A percentile compares a stretch with the other conserved stretches of the same genome.
phyloP scores from a whole-genome alignment of 805 yeast species.

The Starmerella potacharoeniae region DNA sequence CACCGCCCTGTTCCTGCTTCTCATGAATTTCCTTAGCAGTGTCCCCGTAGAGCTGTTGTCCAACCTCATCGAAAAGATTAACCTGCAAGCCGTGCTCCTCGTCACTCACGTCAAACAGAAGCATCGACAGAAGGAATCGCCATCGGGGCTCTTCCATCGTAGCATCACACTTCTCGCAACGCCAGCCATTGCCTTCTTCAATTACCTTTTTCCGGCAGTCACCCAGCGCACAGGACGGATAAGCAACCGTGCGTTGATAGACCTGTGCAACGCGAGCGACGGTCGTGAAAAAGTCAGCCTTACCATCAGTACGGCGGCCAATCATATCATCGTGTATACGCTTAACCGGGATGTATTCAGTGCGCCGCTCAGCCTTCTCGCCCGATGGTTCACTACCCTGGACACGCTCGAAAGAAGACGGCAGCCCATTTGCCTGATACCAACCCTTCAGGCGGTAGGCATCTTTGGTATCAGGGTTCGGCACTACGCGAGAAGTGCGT shows the following conservation, averaged over 20 bases:
- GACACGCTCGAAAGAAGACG: slow-evolving; percentile 4
- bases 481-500: slow-evolving; percentile 59
- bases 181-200: slow-evolving; percentile 65
- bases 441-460: slow-evolving; percentile 86
- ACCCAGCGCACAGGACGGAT: slow-evolving; percentile 75
- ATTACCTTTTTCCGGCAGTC: slow-evolving; percentile 77
- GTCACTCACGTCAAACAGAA: slow-evolving; percentile 69
- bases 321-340: slow-evolving; percentile 55
- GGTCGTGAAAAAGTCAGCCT: slow-evolving; percentile 64
- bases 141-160: slow-evolving; percentile 57
- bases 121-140: slow-evolving; percentile 67
- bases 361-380: slow-evolving; percentile 35
- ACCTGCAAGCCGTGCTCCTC: slow-evolving; percentile 45
- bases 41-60: slow-evolving; percentile 50
- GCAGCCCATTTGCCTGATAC: slow-evolving; percentile 59
- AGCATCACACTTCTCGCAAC: slow-evolving; percentile 84
- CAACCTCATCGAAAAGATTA: slow-evolving; percentile 78
- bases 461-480: slow-evolving; percentile 82
- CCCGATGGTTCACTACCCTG: slow-evolving; percentile 12
- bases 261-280: slow-evolving; percentile 66
- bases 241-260: slow-evolving; percentile 65
- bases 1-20: slow-evolving; percentile 20
- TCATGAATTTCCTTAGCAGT: slow-evolving; percentile 49
- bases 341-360: slow-evolving; percentile 46
- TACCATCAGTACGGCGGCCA: slow-evolving; percentile 50